phyloP scores from a whole-genome alignment of 2,329 filamentous ascomycete genomes.

The Lecanicillium sp. region DNA sequence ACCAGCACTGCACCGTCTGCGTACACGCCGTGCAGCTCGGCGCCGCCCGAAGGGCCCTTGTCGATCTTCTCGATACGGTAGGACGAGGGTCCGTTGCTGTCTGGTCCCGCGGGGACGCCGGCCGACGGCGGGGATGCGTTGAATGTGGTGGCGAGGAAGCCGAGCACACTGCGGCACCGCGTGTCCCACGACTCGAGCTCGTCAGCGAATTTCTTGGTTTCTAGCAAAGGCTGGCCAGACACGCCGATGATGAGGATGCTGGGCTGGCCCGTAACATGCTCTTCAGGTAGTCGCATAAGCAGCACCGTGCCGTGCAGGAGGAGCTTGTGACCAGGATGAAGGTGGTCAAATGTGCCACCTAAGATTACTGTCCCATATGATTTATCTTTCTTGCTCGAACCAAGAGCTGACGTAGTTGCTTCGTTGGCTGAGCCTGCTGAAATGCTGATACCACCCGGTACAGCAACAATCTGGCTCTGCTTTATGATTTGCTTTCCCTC shows the following conservation, averaged over 20 bases:
- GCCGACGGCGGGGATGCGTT: constrained; percentile 31
- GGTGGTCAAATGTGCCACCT: constrained; percentile 92
- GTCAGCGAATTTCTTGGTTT: constrained; percentile 82
- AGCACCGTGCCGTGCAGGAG: constrained; percentile 82
- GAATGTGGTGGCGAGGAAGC: constrained; percentile 65
- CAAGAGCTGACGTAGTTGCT: neutral
- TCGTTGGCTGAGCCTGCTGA: constrained; percentile 10
- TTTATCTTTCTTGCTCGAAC: neutral
- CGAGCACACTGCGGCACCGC: constrained; percentile 61
- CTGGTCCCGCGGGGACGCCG: constrained; percentile 14
- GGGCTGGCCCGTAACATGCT: constrained; percentile 29
- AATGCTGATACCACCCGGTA: constrained; percentile 48
- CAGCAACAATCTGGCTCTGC: constrained; percentile 44
- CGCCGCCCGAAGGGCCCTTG: constrained; percentile 8
- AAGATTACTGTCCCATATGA: constrained; percentile 55
- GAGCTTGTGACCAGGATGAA: constrained; percentile 94
- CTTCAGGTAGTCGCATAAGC: constrained; percentile 51
- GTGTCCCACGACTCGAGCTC: constrained; percentile 74
- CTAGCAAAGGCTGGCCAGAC: constrained; percentile 78
- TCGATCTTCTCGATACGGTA: constrained; percentile 6
- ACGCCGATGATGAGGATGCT: constrained; percentile 74
- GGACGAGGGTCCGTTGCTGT: constrained; percentile 10
- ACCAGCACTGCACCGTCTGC: constrained; percentile 56
- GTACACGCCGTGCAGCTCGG: constrained; percentile 43
- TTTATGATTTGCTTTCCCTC: constrained; percentile 42